These are phyloP conservation scores for Fennellomyces sp. DNA, from an alignment of 371 early-diverging fungal species.

Conservation along the genomic window DNA sequence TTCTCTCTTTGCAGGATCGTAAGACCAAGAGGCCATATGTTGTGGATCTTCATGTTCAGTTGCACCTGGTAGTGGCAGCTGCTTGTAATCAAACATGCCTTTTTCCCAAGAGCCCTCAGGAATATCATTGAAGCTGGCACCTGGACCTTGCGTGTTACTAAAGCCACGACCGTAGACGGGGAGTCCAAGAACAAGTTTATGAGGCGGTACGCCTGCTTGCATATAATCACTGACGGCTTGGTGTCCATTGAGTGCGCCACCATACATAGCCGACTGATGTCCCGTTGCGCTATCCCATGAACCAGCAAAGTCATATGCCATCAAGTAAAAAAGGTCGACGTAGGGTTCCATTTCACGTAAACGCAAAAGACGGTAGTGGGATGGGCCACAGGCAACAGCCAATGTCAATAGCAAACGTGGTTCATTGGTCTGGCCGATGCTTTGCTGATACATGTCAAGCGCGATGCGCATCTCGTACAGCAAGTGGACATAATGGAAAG, in stretches of 20 bases:
- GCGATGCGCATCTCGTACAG: constrained; percentile 69
- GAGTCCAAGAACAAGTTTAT: constrained; percentile 77
- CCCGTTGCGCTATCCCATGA: constrained; percentile 77
- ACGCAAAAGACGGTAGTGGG: constrained; percentile 59
- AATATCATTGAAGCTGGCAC: constrained; percentile 53
- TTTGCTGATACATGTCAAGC: constrained; percentile 56
- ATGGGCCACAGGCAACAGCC: constrained; percentile 72
- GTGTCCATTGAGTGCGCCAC: constrained; percentile 56
- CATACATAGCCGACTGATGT: constrained; percentile 85
- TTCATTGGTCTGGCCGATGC: constrained; percentile 38
- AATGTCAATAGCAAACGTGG: constrained; percentile 62
- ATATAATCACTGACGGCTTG: constrained; percentile 70
- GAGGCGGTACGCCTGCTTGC: constrained; percentile 67
- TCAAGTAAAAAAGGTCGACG: constrained; percentile 76
- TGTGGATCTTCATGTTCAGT: constrained; percentile 67
- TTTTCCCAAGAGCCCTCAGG: constrained; percentile 84
- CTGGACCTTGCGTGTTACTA: constrained; percentile 32
- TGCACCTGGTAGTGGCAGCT: constrained; percentile 68
- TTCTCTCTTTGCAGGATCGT: constrained; percentile 66
- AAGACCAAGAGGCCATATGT: constrained; percentile 75
- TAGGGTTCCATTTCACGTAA: constrained; percentile 65
- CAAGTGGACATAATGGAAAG: constrained; percentile 76
- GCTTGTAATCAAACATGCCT: constrained; percentile 80
- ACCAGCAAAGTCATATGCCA: constrained; percentile 82
- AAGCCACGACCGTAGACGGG: constrained; percentile 84